phyloP scores from a whole-genome alignment of 495 filamentous ascomycete genomes.

The Baudoinia panamericana region DNA sequence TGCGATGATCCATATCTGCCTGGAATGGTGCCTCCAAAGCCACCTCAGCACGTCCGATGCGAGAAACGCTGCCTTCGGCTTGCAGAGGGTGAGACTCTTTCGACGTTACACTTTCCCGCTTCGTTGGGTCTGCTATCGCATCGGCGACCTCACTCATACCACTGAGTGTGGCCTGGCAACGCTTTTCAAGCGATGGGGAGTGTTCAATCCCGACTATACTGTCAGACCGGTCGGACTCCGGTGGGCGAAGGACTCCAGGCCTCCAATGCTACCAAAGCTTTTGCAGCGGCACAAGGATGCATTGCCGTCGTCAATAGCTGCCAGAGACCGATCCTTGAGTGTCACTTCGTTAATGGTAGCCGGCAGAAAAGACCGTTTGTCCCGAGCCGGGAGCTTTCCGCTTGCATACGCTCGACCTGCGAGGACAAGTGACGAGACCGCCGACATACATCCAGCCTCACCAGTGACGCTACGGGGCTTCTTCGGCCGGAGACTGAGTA shows the following conservation, averaged over 20 bases:
- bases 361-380: too few relatives aligned
- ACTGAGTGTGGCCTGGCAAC: neutral
- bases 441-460: too few relatives aligned
- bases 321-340: too few relatives aligned
- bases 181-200: neutral
- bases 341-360: too few relatives aligned
- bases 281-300: too few relatives aligned
- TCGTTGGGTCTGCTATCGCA: neutral
- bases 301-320: too few relatives aligned
- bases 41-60: slow-evolving; percentile 23
- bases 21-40: slow-evolving; percentile 28
- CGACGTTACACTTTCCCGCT: slow-evolving; percentile 3
- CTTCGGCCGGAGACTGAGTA: too few relatives aligned
- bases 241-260: slow-evolving; percentile 1
- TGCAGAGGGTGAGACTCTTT: slow-evolving; percentile 5
- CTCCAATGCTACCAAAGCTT: too few relatives aligned
- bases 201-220: slow-evolving; percentile 1
- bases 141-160: slow-evolving; percentile 1
- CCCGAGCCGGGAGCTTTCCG: too few relatives aligned
- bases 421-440: too few relatives aligned
- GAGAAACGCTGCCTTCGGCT: slow-evolving; percentile 1
- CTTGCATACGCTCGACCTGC: too few relatives aligned
- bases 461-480: too few relatives aligned
- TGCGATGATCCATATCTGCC: slow-evolving; percentile 28
- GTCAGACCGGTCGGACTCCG: slow-evolving; percentile 2